Evolutionary conservation across 768 basidiomycete genomes (phyloP), one percentile per base, ranked within the genome.

Genomic region (Suillus americanus): DNA sequence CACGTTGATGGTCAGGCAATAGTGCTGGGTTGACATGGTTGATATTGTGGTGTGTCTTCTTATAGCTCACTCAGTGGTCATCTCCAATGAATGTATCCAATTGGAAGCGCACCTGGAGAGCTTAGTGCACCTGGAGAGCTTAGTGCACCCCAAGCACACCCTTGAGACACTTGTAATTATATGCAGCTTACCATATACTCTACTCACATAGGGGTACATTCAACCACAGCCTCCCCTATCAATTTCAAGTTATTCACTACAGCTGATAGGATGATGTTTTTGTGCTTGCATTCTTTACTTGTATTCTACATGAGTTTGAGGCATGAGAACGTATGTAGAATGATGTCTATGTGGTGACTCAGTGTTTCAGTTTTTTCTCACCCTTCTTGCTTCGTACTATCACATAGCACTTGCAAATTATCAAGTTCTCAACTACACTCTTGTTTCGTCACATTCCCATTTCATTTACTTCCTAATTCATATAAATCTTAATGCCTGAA

Each of bases 141-240:
- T 65, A 41, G 66, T 61, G n/a, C 69, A 71, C n/a, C 55, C 62
- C 0, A 63, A 63, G 0, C 67, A 76, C 50, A 79, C 82, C 1
- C 69, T 82, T 14, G 81, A 83, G 65, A 79, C 75, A 1, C 73
- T 84, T 7, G 81, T 82, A 3, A 73, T 84, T 30, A 66, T 83
- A 65, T 83, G 82, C 68, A 80, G 81, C 63, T 62, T 85, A n/a
- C 83, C 84, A 0, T 84, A 82, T 63, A 80, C 82, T 4, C 66
- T 83, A 28, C 73, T 85, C 41, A 80, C 84, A 75, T 84, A 83
- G 83, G 78, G 77, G 83, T 84, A 68, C 70, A 82, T 78, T 12
- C 18, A 33, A 46, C 14, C 60, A 38, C 35, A n/a, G 8, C 13
- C 50, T 30, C 23, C 61, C 7, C 37, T 25, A 5, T 18, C 53